These are phyloP conservation scores for Pichia rugopelliculosa DNA, from an alignment of 805 yeast species.

Conservation along the genomic window DNA sequence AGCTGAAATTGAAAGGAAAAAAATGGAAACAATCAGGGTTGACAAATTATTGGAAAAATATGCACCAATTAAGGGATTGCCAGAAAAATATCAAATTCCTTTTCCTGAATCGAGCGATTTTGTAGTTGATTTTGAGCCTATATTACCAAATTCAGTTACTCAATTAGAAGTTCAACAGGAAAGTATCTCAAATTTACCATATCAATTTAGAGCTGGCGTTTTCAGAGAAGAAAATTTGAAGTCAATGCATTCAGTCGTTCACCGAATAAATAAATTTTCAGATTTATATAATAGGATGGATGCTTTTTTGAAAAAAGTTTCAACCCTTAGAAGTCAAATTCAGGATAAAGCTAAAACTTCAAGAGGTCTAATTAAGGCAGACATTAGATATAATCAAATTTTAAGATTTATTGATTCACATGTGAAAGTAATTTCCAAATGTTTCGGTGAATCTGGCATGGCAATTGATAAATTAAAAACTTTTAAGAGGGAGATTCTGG, in stretches of 20 bases:
- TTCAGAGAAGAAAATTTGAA: conserved; percentile 6
- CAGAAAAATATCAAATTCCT: conserved; percentile 12
- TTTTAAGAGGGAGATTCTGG: conserved; percentile 2
- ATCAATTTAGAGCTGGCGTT: background rate
- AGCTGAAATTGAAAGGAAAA: background rate
- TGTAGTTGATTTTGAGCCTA: background rate
- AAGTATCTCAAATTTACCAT: background rate
- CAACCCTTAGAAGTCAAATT: background rate
- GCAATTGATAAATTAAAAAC: conserved; percentile 1
- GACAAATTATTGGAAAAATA: conserved; percentile 4
- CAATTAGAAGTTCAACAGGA: conserved; percentile 8
- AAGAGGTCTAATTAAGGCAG: conserved; percentile 5
- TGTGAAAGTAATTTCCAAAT: conserved; percentile 1
- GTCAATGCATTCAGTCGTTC: conserved; percentile 6
- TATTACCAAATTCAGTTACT: conserved; percentile 3
- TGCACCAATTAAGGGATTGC: conserved; percentile 9
- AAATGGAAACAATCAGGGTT: background rate
- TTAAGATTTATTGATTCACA: conserved; percentile 3
- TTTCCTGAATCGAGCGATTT: conserved; percentile 4
- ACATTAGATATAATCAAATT: conserved; percentile 10
- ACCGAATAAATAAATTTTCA: conserved; percentile 8
- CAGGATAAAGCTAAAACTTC: conserved; percentile 1
- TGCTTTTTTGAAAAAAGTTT: background rate
- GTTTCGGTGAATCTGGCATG: conserved; percentile 6
- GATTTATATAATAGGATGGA: conserved; percentile 5